Conservation (phyloP, 768 basidiomycete species). For the Trametes coccinea region DNA sequence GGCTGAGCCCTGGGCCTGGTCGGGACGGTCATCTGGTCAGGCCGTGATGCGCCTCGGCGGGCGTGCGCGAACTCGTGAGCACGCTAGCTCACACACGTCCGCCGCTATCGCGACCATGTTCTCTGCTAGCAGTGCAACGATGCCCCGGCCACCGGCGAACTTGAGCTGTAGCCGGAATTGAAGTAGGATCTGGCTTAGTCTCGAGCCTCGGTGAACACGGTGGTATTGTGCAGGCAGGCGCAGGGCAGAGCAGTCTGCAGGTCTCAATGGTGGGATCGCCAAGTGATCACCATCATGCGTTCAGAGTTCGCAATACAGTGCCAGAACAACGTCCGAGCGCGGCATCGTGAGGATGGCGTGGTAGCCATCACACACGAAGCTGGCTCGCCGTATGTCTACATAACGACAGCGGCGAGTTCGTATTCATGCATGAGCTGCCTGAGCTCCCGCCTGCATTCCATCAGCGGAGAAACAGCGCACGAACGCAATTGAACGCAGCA, state of each 20-base stretch:
- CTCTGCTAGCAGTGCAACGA: too few relatives aligned
- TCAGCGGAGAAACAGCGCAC: not conserved
- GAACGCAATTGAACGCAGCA: not conserved
- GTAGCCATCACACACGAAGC: not conserved
- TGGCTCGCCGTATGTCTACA: not conserved
- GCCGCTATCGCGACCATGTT: too few relatives aligned
- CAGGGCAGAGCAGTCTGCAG: too few relatives aligned
- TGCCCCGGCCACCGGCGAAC: not conserved
- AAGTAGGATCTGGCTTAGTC: not conserved
- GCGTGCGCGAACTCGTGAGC: not conserved
- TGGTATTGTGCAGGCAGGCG: too few relatives aligned
- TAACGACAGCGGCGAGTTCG: not conserved
- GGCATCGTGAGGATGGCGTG: not conserved
- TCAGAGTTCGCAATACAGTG: not conserved
- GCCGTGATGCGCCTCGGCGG: not conserved
- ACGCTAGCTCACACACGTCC: not conserved
- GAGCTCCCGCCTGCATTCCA: not conserved
- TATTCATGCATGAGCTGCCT: not conserved
- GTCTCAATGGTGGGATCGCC: not conserved
- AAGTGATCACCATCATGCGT: not conserved
- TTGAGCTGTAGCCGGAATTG: constrained; percentile 1
- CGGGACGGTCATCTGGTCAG: not conserved
- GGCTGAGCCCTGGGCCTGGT: not conserved
- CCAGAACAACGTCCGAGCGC: not conserved
- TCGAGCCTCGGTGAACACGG: too few relatives aligned